Evolutionary conservation across 257 asterid genomes (phyloP).

Genomic region (Salvia splendens): DNA sequence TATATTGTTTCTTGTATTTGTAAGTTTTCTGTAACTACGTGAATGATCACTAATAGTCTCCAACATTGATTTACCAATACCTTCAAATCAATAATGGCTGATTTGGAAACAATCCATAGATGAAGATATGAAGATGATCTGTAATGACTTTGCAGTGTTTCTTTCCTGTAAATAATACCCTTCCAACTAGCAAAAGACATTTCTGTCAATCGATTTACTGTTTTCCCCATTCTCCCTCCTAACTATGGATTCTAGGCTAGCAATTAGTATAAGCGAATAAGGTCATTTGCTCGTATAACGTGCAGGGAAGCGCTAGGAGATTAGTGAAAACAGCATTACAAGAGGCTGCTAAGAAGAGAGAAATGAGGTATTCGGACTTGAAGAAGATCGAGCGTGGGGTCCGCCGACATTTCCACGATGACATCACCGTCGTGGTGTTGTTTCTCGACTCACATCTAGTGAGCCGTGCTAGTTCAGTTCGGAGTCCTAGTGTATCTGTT

Average conservation of each 20-base stretch:
- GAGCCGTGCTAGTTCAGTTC: conserved; percentile 53
- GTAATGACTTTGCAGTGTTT: neutral
- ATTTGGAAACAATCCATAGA: neutral
- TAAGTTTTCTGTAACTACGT: conserved; percentile 3
- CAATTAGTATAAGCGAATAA: neutral
- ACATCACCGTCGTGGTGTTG: conserved; percentile 58
- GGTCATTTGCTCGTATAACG: neutral
- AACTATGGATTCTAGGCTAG: neutral
- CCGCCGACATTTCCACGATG: conserved; percentile 72
- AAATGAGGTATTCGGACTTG: conserved; percentile 69
- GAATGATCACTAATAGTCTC: neutral
- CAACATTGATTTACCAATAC: neutral
- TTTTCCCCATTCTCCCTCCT: neutral
- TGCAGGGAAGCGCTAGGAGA: conserved; percentile 69
- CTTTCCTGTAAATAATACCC: neutral
- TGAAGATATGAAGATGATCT: neutral
- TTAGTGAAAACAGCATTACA: conserved; percentile 63
- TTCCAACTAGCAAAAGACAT: too few relatives aligned
- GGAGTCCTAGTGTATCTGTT: conserved; percentile 47
- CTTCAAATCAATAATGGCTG: neutral
- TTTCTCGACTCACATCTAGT: conserved; percentile 63
- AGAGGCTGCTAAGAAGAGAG: conserved; percentile 75
- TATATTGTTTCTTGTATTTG: neutral
- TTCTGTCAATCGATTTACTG: neutral
- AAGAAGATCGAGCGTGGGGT: conserved; percentile 69